Evolutionary conservation across 148 eudicot species (phyloP).

Genomic region (Euryodendron excelsum): DNA sequence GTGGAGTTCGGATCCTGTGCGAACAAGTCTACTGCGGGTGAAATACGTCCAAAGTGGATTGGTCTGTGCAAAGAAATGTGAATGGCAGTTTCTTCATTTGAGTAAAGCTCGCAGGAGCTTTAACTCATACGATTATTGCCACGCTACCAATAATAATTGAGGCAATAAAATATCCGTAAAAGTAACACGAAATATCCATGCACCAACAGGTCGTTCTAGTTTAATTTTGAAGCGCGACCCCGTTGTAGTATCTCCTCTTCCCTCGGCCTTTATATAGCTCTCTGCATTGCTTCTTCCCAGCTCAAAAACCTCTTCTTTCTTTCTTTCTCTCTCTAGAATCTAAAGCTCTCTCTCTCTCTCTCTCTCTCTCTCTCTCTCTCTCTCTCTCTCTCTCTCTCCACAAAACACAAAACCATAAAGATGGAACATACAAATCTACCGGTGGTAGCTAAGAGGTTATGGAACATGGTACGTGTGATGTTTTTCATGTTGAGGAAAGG

Average conservation of each 20-base stretch:
- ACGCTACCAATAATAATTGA: neutral
- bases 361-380: neutral
- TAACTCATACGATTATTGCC: neutral
- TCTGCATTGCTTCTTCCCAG: neutral
- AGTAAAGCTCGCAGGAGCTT: no score
- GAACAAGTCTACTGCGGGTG: no score
- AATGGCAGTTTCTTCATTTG: no score
- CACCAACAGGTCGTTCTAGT: no score
- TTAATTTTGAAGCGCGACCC: neutral
- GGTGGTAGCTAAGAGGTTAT: conserved; percentile 38
- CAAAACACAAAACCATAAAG: neutral
- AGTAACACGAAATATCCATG: no score
- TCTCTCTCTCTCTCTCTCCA: neutral
- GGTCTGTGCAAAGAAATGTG: no score
- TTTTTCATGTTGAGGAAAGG: conserved; percentile 47
- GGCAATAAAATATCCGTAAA: neutral
- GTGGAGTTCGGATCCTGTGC: no score
- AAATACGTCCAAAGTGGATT: no score
- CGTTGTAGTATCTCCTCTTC: neutral
- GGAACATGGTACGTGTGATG: conserved; percentile 40
- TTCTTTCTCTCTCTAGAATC: conserved; percentile 1
- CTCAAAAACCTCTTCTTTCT: neutral
- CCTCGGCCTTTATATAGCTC: conserved; percentile 12
- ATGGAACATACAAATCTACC: conserved; percentile 43
- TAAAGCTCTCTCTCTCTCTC: neutral